Conservation (phyloP, 2,329 filamentous ascomycete species). For the Sphaceloma murrayae region DNA sequence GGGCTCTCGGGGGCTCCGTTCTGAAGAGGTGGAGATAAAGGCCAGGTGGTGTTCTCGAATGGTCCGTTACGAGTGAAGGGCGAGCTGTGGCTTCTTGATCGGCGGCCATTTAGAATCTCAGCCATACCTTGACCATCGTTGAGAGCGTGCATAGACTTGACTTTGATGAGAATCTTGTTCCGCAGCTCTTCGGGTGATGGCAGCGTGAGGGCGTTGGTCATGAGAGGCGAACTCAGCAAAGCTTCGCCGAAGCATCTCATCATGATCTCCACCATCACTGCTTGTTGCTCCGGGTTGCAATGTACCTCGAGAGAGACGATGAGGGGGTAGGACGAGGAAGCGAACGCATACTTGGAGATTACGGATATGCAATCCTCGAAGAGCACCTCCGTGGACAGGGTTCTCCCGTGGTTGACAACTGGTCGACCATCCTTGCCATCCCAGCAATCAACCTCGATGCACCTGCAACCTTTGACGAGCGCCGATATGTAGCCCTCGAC, state of each 20-base stretch:
- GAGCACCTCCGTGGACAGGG: conserved; percentile 76
- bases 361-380: conserved; percentile 88
- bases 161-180: conserved; percentile 81
- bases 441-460: conserved; percentile 97
- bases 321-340: conserved; percentile 74
- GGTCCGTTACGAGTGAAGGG: conserved; percentile 57
- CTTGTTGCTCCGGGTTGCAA: conserved; percentile 73
- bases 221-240: conserved; percentile 66
- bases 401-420: conserved; percentile 82
- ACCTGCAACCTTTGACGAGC: conserved; percentile 79
- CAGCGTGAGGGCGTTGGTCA: conserved; percentile 56
- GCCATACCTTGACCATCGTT: conserved; percentile 35
- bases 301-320: conserved; percentile 96
- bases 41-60: conserved; percentile 48
- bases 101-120: conserved; percentile 31
- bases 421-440: conserved; percentile 82
- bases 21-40: conserved; percentile 41
- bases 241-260: conserved; percentile 71
- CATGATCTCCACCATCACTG: conserved; percentile 83
- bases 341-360: conserved; percentile 90
- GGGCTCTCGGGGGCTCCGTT: conserved; percentile 46
- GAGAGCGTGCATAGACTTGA: conserved; percentile 62
- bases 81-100: conserved; percentile 64
- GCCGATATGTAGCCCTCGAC: conserved; percentile 91
- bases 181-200: conserved; percentile 81